Conservation (phyloP, 2,329 filamentous ascomycete species). For the Fusarium austroafricanum region DNA sequence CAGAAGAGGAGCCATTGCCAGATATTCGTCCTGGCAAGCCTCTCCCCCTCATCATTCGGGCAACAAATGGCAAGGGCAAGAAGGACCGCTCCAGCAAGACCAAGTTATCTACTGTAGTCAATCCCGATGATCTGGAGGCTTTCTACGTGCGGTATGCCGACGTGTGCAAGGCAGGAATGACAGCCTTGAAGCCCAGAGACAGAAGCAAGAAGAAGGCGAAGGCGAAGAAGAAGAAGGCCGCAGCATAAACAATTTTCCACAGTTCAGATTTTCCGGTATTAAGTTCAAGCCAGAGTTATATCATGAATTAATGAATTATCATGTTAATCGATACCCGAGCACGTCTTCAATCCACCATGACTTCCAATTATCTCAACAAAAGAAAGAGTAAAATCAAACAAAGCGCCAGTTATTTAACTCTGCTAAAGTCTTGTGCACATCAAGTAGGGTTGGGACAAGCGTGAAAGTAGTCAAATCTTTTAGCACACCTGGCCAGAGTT, state of each 20-base stretch:
- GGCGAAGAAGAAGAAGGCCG: slow-evolving; percentile 75
- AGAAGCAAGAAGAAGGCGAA: slow-evolving; percentile 86
- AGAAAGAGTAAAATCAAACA: slow-evolving; percentile 5
- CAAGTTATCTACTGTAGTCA: slow-evolving; percentile 86
- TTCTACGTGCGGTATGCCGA: slow-evolving; percentile 93
- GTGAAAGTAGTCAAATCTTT: background rate
- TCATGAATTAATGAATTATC: slow-evolving; percentile 37
- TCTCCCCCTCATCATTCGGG: slow-evolving; percentile 82
- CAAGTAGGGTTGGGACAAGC: background rate
- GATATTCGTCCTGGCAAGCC: slow-evolving; percentile 70
- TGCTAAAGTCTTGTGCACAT: background rate
- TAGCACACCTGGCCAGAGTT: slow-evolving; percentile 36
- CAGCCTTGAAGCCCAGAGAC: slow-evolving; percentile 90
- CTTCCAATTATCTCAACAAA: slow-evolving; percentile 7
- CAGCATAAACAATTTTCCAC: slow-evolving; percentile 23
- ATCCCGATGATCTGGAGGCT: slow-evolving; percentile 76
- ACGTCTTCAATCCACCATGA: slow-evolving; percentile 11
- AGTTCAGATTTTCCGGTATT: background rate
- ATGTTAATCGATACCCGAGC: slow-evolving; percentile 17
- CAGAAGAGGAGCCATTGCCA: slow-evolving; percentile 64
- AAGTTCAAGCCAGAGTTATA: slow-evolving; percentile 4
- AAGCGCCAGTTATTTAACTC: background rate
- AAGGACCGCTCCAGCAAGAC: slow-evolving; percentile 68
- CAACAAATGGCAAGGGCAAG: slow-evolving; percentile 80
- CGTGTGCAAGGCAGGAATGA: slow-evolving; percentile 89